Conservation (phyloP, 2,329 filamentous ascomycete genomes). For the Shiraia sp. region DNA sequence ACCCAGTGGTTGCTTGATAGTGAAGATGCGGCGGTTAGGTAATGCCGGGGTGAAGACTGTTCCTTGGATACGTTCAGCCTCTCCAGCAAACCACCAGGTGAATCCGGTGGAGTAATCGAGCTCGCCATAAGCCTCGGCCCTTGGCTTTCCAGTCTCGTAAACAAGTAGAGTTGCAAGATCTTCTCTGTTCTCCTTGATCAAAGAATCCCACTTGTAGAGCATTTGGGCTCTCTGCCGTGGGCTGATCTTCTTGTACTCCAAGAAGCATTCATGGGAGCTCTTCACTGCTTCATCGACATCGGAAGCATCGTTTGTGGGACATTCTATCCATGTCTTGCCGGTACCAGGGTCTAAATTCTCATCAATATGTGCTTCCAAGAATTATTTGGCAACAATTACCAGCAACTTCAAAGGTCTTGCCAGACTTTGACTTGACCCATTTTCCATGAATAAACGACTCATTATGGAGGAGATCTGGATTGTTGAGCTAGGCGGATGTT, state of each 20-base stretch:
- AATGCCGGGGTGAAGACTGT: slow-evolving; percentile 62
- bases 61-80: slow-evolving; percentile 66
- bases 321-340: slow-evolving; percentile 54
- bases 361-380: slow-evolving; percentile 10
- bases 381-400: slow-evolving; percentile 39
- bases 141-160: slow-evolving; percentile 61
- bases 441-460: slow-evolving; percentile 59
- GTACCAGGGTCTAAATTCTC: slow-evolving; percentile 53
- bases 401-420: slow-evolving; percentile 61
- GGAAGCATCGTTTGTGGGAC: slow-evolving; percentile 54
- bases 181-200: slow-evolving; percentile 65
- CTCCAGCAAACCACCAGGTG: slow-evolving; percentile 62
- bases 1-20: slow-evolving; percentile 75
- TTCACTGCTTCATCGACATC: slow-evolving; percentile 66
- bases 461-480: slow-evolving; percentile 58
- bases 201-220: slow-evolving; percentile 66
- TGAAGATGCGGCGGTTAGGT: slow-evolving; percentile 68
- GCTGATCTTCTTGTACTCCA: slow-evolving; percentile 62
- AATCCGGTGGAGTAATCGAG: slow-evolving; percentile 59
- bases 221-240: slow-evolving; percentile 65
- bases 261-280: slow-evolving; percentile 63
- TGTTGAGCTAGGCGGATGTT: slow-evolving; percentile 51
- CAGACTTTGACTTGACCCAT: slow-evolving; percentile 60
- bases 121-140: slow-evolving; percentile 57
- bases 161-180: slow-evolving; percentile 67